Conservation (phyloP, 1,284 basidiomycete species). For the Amylostereum areolatum region DNA sequence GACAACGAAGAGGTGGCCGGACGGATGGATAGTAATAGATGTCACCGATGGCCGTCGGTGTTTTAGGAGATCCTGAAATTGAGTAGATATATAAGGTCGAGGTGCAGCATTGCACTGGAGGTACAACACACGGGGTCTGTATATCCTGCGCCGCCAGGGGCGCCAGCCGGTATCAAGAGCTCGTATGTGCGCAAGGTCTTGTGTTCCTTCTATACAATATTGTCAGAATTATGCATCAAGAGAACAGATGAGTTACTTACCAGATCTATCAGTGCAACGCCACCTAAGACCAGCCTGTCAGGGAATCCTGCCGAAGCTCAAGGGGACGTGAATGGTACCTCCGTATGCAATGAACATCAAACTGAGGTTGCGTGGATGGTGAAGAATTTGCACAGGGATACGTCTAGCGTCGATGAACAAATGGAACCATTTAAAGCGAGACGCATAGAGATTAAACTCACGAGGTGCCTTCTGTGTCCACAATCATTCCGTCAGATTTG, state of each 20-base stretch:
- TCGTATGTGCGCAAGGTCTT: conserved; percentile 62
- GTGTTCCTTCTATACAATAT: conserved; percentile 42
- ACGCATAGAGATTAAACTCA: conserved; percentile 25
- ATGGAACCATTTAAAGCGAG: neutral
- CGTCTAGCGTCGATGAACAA: conserved; percentile 22
- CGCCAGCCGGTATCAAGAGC: conserved; percentile 66
- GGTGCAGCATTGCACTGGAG: neutral
- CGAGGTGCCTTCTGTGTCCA: conserved; percentile 32
- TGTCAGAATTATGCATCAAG: neutral
- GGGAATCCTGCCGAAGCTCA: neutral
- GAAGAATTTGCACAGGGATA: conserved; percentile 52
- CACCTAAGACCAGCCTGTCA: conserved; percentile 38
- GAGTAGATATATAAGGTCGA: conserved; percentile 1
- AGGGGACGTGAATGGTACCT: conserved; percentile 33
- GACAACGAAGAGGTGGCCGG: conserved; percentile 65
- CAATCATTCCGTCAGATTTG: conserved; percentile 44
- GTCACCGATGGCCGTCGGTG: conserved; percentile 73
- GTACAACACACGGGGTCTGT: conserved; percentile 33
- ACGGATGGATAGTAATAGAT: conserved; percentile 60
- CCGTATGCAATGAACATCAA: conserved; percentile 78
- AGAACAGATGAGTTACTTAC: conserved; percentile 29
- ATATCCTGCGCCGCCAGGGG: conserved; percentile 74
- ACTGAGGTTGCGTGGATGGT: conserved; percentile 81
- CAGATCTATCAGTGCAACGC: conserved; percentile 69
- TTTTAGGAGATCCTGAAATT: conserved; percentile 53